These are phyloP conservation scores for Penicillium sp. DNA, from an alignment of 2,329 filamentous ascomycete genomes.

Conservation along the genomic window DNA sequence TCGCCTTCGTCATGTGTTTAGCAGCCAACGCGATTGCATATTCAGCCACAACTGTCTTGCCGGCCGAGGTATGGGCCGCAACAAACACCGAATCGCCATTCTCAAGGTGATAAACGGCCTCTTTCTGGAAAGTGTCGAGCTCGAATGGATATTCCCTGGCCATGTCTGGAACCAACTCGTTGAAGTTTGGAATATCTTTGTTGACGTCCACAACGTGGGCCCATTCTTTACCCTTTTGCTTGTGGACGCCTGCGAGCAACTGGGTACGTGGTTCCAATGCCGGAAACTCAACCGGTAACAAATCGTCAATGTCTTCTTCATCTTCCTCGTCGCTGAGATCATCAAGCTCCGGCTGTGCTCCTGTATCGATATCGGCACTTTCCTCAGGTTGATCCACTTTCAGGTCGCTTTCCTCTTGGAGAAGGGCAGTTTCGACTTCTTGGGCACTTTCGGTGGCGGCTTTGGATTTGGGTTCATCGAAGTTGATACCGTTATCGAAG, in stretches of 20 bases:
- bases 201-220: constrained; percentile 98
- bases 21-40: constrained; percentile 94
- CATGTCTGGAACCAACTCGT: constrained; percentile 92
- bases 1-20: constrained; percentile 99
- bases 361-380: constrained; percentile 31
- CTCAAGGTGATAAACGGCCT: constrained; percentile 95
- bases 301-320: constrained; percentile 69
- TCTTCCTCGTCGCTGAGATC: constrained; percentile 34
- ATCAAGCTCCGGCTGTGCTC: constrained; percentile 26
- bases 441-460: constrained; percentile 58
- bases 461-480: constrained; percentile 59
- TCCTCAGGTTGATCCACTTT: constrained; percentile 54
- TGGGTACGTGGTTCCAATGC: constrained; percentile 80
- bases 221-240: constrained; percentile 81
- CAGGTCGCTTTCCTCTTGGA: constrained; percentile 42
- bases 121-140: constrained; percentile 96
- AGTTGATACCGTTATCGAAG: constrained; percentile 72
- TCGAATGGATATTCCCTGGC: constrained; percentile 95
- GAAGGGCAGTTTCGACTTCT: constrained; percentile 65
- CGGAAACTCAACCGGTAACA: constrained; percentile 90
- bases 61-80: constrained; percentile 93
- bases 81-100: constrained; percentile 97
- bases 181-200: constrained; percentile 88
- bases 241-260: constrained; percentile 67
- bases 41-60: constrained; percentile 96